These are phyloP conservation scores for Chimonanthus praecox DNA, from an alignment of 164 flowering plant genomes.

Conservation along the genomic window DNA sequence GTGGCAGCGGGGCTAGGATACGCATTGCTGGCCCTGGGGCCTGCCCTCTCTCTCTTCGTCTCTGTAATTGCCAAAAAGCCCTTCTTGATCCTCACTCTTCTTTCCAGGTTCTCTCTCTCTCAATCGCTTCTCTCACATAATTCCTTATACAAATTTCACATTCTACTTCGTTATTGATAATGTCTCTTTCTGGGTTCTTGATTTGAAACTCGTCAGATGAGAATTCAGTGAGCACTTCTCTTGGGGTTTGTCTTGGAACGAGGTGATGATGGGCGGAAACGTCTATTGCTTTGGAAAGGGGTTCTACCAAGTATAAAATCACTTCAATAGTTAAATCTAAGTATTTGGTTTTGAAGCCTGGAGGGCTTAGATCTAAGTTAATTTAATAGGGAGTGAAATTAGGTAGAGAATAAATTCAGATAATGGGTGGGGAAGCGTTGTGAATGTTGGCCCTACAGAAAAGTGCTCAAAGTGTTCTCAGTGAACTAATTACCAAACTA, in stretches of 20 bases:
- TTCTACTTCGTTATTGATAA: not conserved
- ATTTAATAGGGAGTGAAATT: too few species aligned
- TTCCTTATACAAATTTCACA: not conserved
- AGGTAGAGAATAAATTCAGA: too few species aligned
- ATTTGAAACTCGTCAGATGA: not conserved
- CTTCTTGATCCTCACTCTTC: constrained; percentile 80
- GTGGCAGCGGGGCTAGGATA: constrained; percentile 91
- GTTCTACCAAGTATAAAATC: too few species aligned
- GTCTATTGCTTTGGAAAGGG: too few species aligned
- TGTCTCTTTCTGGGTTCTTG: not conserved
- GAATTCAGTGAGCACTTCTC: not conserved
- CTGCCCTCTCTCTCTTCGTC: constrained; percentile 78
- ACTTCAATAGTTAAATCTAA: too few species aligned
- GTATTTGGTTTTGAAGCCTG: too few species aligned
- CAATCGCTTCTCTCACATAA: not conserved
- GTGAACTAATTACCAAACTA: not conserved
- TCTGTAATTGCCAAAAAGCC: constrained; percentile 80
- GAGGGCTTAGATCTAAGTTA: too few species aligned
- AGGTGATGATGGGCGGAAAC: too few species aligned
- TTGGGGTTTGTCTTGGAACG: too few species aligned
- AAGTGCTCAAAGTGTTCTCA: too few species aligned
- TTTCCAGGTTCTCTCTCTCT: constrained; percentile 54
- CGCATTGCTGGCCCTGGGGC: constrained; percentile 82
- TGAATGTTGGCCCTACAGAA: too few species aligned
- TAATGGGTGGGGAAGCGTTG: too few species aligned